Evolutionary conservation across 169 alveolate species (phyloP).

Genomic region (Plasmodium knowlesi): DNA sequence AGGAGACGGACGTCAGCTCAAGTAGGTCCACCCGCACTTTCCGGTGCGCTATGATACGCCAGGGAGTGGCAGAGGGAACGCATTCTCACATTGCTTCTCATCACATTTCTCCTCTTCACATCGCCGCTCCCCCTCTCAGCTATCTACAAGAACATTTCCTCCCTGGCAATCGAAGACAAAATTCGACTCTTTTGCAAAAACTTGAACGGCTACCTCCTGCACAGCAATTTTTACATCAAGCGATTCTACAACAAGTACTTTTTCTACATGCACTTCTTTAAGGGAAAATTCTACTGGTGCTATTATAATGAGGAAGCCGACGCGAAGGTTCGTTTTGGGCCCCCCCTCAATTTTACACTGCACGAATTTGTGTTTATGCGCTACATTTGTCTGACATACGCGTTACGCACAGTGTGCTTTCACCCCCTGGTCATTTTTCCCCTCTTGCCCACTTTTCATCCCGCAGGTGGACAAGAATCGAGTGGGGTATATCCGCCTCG

Average conservation of each 20-base stretch:
- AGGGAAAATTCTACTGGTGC: conserved; percentile 69
- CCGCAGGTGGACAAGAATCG: conserved; percentile 46
- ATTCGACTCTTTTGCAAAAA: conserved; percentile 57
- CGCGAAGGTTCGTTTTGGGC: conserved; percentile 18
- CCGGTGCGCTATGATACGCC: background rate
- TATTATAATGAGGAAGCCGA: conserved; percentile 64
- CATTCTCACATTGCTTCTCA: background rate
- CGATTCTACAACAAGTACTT: conserved; percentile 51
- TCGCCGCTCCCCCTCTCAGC: background rate
- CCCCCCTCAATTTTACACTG: background rate
- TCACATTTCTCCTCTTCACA: background rate
- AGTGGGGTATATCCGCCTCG: conserved; percentile 55
- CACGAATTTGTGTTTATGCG: background rate
- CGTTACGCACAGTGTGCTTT: background rate
- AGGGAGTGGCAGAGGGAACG: background rate
- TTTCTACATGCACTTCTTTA: conserved; percentile 53
- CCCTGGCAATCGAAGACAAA: conserved; percentile 45
- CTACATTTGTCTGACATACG: background rate
- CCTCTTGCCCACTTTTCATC: background rate
- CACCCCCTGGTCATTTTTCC: background rate
- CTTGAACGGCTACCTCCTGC: conserved; percentile 42
- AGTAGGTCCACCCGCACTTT: background rate
- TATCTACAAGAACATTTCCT: conserved; percentile 52
- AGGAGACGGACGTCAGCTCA: conserved; percentile 48
- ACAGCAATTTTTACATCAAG: conserved; percentile 55